Base-by-base conservation (phyloP, 306 rosid species). In the Ammopiptanthus mongolicus region DNA sequence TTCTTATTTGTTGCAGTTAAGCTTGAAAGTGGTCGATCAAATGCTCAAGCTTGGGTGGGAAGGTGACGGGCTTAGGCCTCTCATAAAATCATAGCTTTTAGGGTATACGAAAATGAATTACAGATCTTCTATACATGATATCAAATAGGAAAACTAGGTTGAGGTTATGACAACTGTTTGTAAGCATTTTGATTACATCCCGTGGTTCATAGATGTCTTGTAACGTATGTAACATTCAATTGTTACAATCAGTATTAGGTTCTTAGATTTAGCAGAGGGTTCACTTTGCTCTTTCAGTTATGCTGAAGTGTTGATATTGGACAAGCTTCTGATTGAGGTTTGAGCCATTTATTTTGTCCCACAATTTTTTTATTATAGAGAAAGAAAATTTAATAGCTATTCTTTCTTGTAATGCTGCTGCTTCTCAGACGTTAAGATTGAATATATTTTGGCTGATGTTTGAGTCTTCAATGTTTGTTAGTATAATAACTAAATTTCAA, bases 41-140 rank as follows among this genome's bases (percentile, higher is more conserved):
- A 95, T 90, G 99, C 97, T 92, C 79, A 95, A 95, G 90, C 96
- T 92, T 68, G 99, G 97, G 48, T 95, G 99, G 99, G 99, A 95
- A 89, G 97, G 99, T 61, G 96, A 92, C 52, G 99, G 99, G 69
- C 87, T 90, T 65, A 86, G 80, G 68, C 99, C 97, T 75, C 90
- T 95, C 58, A 95, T 92, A 56, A 90, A 89, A 61, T 89, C 89
- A 42, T 93, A 88, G 92, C 47, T 59, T 82, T 88, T 82, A 78
- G 88, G 69, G 65, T 69, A 71, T 79, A 84, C 84, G 63, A 61
- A 74, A 73, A 76, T 79, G 82, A 63, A 73, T 60, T 75, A 75
- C 73, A 72, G 62, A 31, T 76, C 63, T 63, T 63, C 66, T 58
- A 83, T 80, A 83, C 84, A 61, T 21, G 21, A 68, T 53, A 63